Percentiles rank a stretch among this genome's conserved stretches.
Conservation (phyloP, 2,329 filamentous ascomycete species). For the Neoarthrinium moseri region DNA sequence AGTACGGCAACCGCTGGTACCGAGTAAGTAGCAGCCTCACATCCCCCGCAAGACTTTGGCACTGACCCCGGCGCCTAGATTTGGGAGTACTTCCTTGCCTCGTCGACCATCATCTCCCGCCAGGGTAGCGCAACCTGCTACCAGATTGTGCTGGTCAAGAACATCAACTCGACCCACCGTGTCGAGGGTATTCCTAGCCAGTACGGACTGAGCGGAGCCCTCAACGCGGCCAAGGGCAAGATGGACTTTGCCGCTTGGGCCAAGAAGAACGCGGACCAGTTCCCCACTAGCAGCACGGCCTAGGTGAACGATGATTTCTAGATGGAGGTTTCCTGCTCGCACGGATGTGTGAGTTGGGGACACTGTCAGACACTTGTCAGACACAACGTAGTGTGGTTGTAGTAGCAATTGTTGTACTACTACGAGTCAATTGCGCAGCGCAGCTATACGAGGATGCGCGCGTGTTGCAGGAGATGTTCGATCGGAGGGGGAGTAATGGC, state of each 20-base stretch:
- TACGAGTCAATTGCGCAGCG: no score
- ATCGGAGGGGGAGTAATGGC: no score
- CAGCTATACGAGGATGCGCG: no score
- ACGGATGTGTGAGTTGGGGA: no score
- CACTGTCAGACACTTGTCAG: no score
- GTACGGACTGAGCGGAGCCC: constrained; percentile 62
- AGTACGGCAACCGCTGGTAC: constrained; percentile 96
- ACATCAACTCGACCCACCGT: constrained; percentile 78
- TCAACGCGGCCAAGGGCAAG: constrained; percentile 35
- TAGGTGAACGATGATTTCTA: constrained; percentile 2
- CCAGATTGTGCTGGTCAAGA: constrained; percentile 78
- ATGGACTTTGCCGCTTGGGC: constrained; percentile 30
- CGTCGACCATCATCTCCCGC: constrained; percentile 72
- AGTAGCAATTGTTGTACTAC: no score
- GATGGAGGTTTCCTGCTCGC: no score
- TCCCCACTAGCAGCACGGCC: constrained; percentile 28
- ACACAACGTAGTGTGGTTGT: no score
- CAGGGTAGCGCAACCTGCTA: constrained; percentile 76
- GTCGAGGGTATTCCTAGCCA: constrained; percentile 69
- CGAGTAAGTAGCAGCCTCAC: constrained; percentile 60
- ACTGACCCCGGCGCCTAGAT: constrained; percentile 31
- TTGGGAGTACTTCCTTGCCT: constrained; percentile 81
- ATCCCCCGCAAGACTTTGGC: constrained; percentile 10
- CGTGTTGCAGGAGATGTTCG: no score
- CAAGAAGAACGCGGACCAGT: constrained; percentile 31